Evolutionary conservation across 257 asterid species (phyloP).

Genomic region (Plectranthus barbatus): DNA sequence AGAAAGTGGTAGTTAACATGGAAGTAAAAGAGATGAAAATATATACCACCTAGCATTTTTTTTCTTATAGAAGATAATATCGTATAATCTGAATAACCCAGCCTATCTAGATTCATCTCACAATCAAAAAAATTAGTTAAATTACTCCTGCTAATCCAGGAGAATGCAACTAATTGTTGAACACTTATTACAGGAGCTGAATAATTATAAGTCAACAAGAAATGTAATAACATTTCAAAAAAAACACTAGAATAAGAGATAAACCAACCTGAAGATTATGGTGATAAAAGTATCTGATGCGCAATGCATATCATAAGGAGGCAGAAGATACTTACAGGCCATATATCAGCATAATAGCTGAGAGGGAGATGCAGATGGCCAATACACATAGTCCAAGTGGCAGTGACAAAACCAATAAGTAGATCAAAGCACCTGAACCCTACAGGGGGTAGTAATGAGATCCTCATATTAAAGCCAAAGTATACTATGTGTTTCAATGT

Average conservation of each 20-base stretch:
- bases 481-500: neutral
- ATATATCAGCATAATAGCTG: conserved; percentile 70
- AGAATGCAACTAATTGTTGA: neutral
- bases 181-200: neutral
- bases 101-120: neutral
- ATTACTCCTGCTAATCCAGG: neutral
- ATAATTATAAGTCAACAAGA: neutral
- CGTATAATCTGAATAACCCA: neutral
- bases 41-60: neutral
- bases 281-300: conserved; percentile 9
- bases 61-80: neutral
- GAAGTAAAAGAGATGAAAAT: conserved; percentile 4
- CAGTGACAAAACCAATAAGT: conserved; percentile 76
- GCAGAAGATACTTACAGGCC: conserved; percentile 60
- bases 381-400: conserved; percentile 86
- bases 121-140: conserved; percentile 3
- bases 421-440: conserved; percentile 85
- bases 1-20: neutral
- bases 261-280: conserved; percentile 1
- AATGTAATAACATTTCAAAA: neutral
- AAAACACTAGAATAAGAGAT: neutral
- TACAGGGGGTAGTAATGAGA: conserved; percentile 29
- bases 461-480: conserved; percentile 15
- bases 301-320: neutral
- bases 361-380: conserved; percentile 63